These are phyloP conservation scores for Trichoderma gamsii DNA, from an alignment of 495 filamentous ascomycete species.

Conservation along the genomic window DNA sequence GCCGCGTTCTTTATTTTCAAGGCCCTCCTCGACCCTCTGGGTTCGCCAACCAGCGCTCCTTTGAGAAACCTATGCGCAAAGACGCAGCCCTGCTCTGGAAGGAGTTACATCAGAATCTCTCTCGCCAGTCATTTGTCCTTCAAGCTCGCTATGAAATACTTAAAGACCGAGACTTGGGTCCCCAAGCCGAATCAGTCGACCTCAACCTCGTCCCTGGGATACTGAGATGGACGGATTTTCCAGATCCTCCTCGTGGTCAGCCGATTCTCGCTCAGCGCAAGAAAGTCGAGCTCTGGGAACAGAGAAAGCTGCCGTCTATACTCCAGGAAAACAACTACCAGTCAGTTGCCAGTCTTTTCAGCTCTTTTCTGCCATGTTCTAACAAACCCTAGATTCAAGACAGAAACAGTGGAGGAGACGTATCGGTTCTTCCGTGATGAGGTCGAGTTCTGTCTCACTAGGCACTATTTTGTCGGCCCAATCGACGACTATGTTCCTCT, in stretches of 20 bases:
- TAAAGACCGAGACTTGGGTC: slow-evolving; percentile 28
- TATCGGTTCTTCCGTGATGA: slow-evolving; percentile 37
- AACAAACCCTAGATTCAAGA: slow-evolving; percentile 27
- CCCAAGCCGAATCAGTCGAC: slow-evolving; percentile 19
- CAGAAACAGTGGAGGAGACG: slow-evolving; percentile 37
- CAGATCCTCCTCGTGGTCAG: slow-evolving; percentile 32
- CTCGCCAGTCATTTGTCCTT: slow-evolving; percentile 35
- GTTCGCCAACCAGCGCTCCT: background rate
- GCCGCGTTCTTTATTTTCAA: slow-evolving; percentile 25
- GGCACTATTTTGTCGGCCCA: slow-evolving; percentile 24
- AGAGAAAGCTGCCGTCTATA: slow-evolving; percentile 21
- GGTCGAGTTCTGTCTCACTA: slow-evolving; percentile 36
- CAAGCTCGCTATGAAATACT: slow-evolving; percentile 35
- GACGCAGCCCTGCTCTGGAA: slow-evolving; percentile 28
- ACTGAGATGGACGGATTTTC: slow-evolving; percentile 39
- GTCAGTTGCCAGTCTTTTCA: slow-evolving; percentile 18
- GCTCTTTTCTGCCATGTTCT: background rate
- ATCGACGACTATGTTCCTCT: slow-evolving; percentile 17
- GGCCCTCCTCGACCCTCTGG: slow-evolving; percentile 22
- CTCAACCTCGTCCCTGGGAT: slow-evolving; percentile 25
- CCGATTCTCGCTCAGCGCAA: slow-evolving; percentile 35
- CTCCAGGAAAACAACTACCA: slow-evolving; percentile 32
- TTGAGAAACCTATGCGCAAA: slow-evolving; percentile 26
- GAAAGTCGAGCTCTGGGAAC: slow-evolving; percentile 33
- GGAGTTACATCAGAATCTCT: slow-evolving; percentile 36